Evolutionary conservation across 2,329 filamentous ascomycete species (phyloP).

Genomic region (Aspergillus nomiae): DNA sequence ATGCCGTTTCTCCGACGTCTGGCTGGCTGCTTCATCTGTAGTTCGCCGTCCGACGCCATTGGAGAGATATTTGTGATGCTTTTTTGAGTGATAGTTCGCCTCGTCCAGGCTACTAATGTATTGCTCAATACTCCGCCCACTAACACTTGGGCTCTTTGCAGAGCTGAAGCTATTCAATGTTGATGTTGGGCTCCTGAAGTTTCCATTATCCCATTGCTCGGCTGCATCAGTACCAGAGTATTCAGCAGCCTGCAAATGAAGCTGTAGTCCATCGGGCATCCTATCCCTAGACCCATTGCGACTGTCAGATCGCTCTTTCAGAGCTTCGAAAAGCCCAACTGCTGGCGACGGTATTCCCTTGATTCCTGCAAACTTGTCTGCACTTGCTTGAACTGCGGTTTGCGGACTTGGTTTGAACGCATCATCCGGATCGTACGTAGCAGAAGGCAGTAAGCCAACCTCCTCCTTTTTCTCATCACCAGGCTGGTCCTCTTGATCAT

Average conservation of each 20-base stretch:
- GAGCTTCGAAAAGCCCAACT: slow-evolving; percentile 62
- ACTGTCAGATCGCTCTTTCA: slow-evolving; percentile 62
- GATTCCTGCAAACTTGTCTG: slow-evolving; percentile 59
- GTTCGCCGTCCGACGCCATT: slow-evolving; percentile 56
- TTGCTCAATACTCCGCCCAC: slow-evolving; percentile 71
- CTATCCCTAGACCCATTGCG: slow-evolving; percentile 69
- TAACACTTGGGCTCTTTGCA: slow-evolving; percentile 59
- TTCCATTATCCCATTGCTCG: slow-evolving; percentile 56
- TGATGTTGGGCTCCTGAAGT: slow-evolving; percentile 37
- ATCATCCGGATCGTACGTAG: slow-evolving; percentile 47
- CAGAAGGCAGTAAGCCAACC: slow-evolving; percentile 44
- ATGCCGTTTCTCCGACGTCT: slow-evolving; percentile 50
- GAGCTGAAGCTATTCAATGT: slow-evolving; percentile 52
- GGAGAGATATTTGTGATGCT: slow-evolving; percentile 48
- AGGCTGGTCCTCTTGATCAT: slow-evolving; percentile 33
- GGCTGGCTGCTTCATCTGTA: slow-evolving; percentile 46
- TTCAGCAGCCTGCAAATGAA: slow-evolving; percentile 60
- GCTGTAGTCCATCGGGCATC: slow-evolving; percentile 74
- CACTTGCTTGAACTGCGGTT: slow-evolving; percentile 68
- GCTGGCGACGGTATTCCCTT: slow-evolving; percentile 68
- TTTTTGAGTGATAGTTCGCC: slow-evolving; percentile 64
- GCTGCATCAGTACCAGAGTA: slow-evolving; percentile 51
- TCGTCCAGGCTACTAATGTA: slow-evolving; percentile 86
- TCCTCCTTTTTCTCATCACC: slow-evolving; percentile 13
- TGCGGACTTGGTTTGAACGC: slow-evolving; percentile 52